phyloP scores from a whole-genome alignment of 2,329 filamentous ascomycete species.

The Erysiphe pulchra region DNA sequence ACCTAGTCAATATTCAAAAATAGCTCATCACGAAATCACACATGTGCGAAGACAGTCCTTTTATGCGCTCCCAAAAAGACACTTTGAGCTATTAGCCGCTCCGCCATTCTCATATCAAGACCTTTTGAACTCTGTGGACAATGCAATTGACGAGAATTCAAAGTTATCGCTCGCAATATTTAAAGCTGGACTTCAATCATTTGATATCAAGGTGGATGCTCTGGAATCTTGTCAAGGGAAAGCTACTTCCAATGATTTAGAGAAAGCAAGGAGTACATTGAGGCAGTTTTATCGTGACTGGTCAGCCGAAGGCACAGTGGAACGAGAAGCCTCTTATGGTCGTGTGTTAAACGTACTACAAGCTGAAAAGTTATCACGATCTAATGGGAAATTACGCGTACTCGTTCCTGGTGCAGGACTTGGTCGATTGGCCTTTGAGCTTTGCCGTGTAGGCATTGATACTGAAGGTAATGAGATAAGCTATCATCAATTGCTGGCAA shows the following conservation, averaged over 20 bases:
- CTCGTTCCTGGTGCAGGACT: constrained; percentile 78
- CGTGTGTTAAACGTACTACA: constrained; percentile 44
- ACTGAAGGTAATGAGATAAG: constrained; percentile 89
- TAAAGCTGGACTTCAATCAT: constrained; percentile 37
- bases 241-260: constrained; percentile 49
- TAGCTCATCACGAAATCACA: constrained; percentile 72
- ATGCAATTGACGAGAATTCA: constrained; percentile 73
- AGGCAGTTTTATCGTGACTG: constrained; percentile 91
- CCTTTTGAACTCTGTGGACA: constrained; percentile 53
- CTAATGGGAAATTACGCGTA: constrained; percentile 20
- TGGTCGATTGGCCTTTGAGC: constrained; percentile 69
- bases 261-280: constrained; percentile 79
- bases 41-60: constrained; percentile 79
- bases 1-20: constrained; percentile 54
- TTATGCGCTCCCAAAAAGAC: constrained; percentile 61
- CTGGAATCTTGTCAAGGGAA: constrained; percentile 32
- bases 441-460: constrained; percentile 45
- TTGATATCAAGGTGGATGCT: constrained; percentile 20
- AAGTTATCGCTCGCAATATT: constrained; percentile 60
- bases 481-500: constrained; percentile 84
- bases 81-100: constrained; percentile 60
- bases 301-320: constrained; percentile 49
- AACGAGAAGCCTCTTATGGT: constrained; percentile 53
- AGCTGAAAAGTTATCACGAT: constrained; percentile 16
- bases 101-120: constrained; percentile 66